Base-by-base conservation (phyloP, 2,329 filamentous ascomycete genomes). In the Neobulgaria alba region DNA sequence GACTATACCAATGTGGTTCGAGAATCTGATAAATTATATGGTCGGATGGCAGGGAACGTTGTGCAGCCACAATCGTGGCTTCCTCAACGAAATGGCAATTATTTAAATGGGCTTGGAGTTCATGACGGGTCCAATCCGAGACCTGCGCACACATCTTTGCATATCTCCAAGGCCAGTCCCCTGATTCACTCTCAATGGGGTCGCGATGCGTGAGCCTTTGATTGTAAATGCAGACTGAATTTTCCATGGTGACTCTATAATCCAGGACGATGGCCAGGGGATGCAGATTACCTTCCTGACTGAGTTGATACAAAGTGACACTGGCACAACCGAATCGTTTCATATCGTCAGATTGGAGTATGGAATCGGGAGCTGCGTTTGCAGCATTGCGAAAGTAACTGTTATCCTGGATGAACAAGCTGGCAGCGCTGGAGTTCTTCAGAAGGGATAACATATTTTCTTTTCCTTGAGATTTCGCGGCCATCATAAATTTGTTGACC, bases 151-250 rank as follows among this genome's bases (percentile, higher is more conserved):
- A 71, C 0, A 64, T 69, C 53, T 72, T 73, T 16, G 69, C 69
- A 50, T 71, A 72, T 32, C 70, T 57, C 69, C 70, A 73, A 0
- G 68, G 60, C 67, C 67, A 73, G 54, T 73, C 69, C 1, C 55
- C 51, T 36, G 59, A 61, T 45, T 70, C 63, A 26, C 7, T 26
- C 23, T 26, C 23, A 26, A 12, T 26, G 23, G 23, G 12, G 23
- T 63, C 60, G 0, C 49, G 45, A 0, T 66, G 61, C 0, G 45
- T 49, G n/a, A 63, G 48, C 3, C 66, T 57, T 38, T 61, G 59
- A 58, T 73, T 73, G 62, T 69, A 73, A 42, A 72, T 64, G 31
- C 63, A 65, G 34, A 72, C 62, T 0, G 69, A 72, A 17, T 64
- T 58, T 2, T 61, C 56, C 52, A 67, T 61, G 34, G 50, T 62